Percentiles rank a stretch among this genome's conserved stretches.
phyloP scores from a whole-genome alignment of 108 stramenopile genomes.

The Fistulifera pelliculosa region DNA sequence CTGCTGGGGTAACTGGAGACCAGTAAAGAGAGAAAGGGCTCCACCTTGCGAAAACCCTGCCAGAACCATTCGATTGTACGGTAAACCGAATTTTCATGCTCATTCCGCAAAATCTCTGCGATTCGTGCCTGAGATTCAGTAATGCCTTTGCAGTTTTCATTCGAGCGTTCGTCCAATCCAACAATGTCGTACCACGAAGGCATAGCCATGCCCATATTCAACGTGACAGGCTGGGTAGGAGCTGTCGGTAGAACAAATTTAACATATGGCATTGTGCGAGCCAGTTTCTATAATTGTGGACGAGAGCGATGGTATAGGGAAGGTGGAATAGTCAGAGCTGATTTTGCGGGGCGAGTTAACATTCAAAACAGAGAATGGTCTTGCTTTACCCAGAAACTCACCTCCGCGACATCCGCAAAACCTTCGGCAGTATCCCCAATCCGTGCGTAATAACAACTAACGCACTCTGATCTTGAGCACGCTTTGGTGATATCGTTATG shows the following conservation, averaged over 20 bases:
- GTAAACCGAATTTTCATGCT: slow-evolving; percentile 64
- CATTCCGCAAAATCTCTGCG: slow-evolving; percentile 40
- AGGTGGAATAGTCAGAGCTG: no score
- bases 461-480: slow-evolving; percentile 61
- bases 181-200: slow-evolving; percentile 90
- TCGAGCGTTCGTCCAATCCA: slow-evolving; percentile 77
- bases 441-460: slow-evolving; percentile 86
- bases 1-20: slow-evolving; percentile 67
- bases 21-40: slow-evolving; percentile 77
- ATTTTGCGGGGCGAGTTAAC: no score
- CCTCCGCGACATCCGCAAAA: slow-evolving; percentile 60
- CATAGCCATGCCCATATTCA: slow-evolving; percentile 89
- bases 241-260: slow-evolving; percentile 93
- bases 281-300: slow-evolving; percentile 27
- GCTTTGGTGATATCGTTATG: slow-evolving; percentile 61
- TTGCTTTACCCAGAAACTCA: slow-evolving; percentile 7
- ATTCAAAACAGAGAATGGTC: no score
- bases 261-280: slow-evolving; percentile 54
- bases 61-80: slow-evolving; percentile 83
- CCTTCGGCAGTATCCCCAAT: slow-evolving; percentile 89
- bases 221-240: slow-evolving; percentile 81
- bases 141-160: slow-evolving; percentile 83
- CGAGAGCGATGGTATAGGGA: no score
- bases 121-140: slow-evolving; percentile 45
- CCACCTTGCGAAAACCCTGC: slow-evolving; percentile 94